These are phyloP conservation scores for Mariannaea sp. DNA, from an alignment of 2,329 filamentous ascomycete genomes.

Conservation along the genomic window DNA sequence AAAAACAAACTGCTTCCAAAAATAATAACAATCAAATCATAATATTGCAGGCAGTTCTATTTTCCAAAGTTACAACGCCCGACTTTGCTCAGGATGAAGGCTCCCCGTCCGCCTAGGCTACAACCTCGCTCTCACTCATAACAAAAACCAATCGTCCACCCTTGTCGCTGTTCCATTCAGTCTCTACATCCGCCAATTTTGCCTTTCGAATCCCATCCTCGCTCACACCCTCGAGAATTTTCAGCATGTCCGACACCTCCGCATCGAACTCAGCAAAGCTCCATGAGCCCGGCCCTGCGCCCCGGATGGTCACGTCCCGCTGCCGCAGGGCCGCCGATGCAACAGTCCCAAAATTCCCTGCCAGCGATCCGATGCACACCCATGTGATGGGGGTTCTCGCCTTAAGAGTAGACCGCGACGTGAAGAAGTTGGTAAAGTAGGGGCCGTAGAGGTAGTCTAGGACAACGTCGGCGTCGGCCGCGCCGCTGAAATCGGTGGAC, in stretches of 20 bases:
- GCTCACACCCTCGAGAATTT: constrained; percentile 28
- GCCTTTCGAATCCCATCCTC: constrained; percentile 27
- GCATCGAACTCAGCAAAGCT: constrained; percentile 34
- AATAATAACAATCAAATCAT: too few species aligned
- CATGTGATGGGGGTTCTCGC: constrained; percentile 51
- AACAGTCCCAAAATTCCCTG: constrained; percentile 45
- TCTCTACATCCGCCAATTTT: constrained; percentile 34
- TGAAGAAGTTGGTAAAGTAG: constrained; percentile 47
- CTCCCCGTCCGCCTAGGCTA: too few species aligned
- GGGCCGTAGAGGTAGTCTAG: constrained; percentile 63
- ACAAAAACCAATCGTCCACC: constrained; percentile 38
- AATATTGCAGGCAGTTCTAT: too few species aligned
- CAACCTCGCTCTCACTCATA: too few species aligned
- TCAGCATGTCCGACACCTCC: constrained; percentile 32
- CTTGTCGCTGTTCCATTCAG: constrained; percentile 29
- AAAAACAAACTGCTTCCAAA: too few species aligned
- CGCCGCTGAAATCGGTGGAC: constrained; percentile 52
- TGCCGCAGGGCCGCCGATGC: constrained; percentile 52
- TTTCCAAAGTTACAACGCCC: too few species aligned
- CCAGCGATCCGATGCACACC: constrained; percentile 56
- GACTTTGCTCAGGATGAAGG: too few species aligned
- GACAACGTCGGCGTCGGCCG: constrained; percentile 56
- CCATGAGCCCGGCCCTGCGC: constrained; percentile 52
- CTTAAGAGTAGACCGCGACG: constrained; percentile 43
- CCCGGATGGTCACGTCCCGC: constrained; percentile 54